Base-by-base conservation (phyloP, 2,329 filamentous ascomycete species). In the Fusarium zealandicum region DNA sequence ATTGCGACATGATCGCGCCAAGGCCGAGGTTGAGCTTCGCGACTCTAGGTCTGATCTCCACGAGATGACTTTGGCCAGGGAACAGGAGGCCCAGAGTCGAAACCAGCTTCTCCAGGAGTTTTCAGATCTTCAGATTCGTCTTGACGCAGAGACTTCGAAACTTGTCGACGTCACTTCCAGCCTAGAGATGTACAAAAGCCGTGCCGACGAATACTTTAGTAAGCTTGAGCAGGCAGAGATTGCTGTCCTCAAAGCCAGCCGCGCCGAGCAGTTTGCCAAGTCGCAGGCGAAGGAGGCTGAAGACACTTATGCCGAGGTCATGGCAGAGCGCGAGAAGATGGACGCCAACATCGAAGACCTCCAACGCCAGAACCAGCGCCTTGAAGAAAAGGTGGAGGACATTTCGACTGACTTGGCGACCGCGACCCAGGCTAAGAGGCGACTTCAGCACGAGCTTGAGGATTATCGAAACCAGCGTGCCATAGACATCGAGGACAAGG, bases 191-290 rank as follows among this genome's bases (percentile, higher is more conserved):
- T 99, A 98, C 81, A 97, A 96, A 82, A 87, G 85, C 59, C 87
- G 93, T 36, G 90, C 93, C 4, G 92, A 98, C 69, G 93, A 98
- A 71, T 98, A 99, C 75, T 99, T 97, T 76, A 90, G 87, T 78
- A 97, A 96, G 75, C 85, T 99, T 16, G 93, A 99, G 73, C 93
- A 98, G 71, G 95, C 95, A 13, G 93, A 99, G 73, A 96, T 98
- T 63, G 88, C 93, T 1, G 93, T 98, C 14, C 83, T 99, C 60
- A 97, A 97, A 73, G 93, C 93, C 13, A 89, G 84, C 55, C 86
- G 93, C 18, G 93, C 95, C 0, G 93, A 98, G 74, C 92, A 96
- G 66, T 97, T 98, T 72, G 93, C 93, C 51, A 96, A 91, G 74
- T 82, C 90, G 1, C 93, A 97, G 71, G 90, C 91, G 9, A 88